phyloP scores from a whole-genome alignment of 2,329 filamentous ascomycete genomes.

The Botrytis galanthina region DNA sequence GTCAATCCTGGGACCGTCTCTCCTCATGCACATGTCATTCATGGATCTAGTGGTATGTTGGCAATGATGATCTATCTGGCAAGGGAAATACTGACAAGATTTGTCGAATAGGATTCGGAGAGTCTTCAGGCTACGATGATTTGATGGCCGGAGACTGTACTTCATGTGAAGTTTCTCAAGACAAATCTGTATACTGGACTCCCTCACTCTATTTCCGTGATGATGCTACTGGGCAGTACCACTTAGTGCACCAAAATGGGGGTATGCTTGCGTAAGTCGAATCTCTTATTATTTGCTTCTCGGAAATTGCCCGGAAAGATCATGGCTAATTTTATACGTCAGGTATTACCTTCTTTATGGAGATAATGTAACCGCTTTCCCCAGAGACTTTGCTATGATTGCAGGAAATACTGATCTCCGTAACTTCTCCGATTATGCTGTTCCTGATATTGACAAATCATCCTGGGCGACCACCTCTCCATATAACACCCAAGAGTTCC shows the following conservation, averaged over 20 bases:
- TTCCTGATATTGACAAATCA: conserved; percentile 67
- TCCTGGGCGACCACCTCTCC: conserved; percentile 53
- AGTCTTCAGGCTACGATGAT: conserved; percentile 54
- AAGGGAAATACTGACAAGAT: neutral
- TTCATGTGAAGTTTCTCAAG: conserved; percentile 60
- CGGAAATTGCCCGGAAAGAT: neutral
- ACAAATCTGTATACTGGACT: conserved; percentile 68
- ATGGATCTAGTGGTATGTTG: conserved; percentile 70
- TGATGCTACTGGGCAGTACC: conserved; percentile 42
- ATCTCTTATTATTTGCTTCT: conserved; percentile 14
- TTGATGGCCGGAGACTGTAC: conserved; percentile 62
- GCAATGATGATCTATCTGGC: conserved; percentile 21
- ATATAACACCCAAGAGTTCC: conserved; percentile 62
- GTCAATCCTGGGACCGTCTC: conserved; percentile 57
- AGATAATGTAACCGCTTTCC: conserved; percentile 67
- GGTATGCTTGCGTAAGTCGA: conserved; percentile 78
- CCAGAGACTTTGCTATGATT: conserved; percentile 75
- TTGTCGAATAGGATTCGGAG: conserved; percentile 57
- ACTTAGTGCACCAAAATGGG: conserved; percentile 70
- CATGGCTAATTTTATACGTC: conserved; percentile 24
- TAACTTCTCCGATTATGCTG: conserved; percentile 60
- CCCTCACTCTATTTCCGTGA: conserved; percentile 54
- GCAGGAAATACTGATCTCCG: conserved; percentile 68
- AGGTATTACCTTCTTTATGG: conserved; percentile 83
- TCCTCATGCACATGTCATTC: conserved; percentile 70